Conservation (phyloP, 2,329 filamentous ascomycete genomes). For the Botrytis pseudocinerea region DNA sequence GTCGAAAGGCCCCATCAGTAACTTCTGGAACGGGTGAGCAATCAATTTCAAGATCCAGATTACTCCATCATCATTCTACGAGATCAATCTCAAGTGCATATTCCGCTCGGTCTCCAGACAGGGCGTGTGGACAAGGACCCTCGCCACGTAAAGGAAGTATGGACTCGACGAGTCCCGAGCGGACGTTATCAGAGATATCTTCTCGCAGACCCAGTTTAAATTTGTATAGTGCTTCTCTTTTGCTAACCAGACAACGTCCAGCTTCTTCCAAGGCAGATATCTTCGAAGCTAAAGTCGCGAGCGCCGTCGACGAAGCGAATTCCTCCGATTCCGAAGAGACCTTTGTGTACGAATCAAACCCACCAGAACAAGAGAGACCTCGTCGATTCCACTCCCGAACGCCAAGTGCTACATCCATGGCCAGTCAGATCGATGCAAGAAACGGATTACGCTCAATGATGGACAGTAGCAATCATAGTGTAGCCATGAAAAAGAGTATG, state of each 20-base stretch:
- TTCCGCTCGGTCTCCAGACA: slow-evolving; percentile 29
- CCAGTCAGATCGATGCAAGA: slow-evolving; percentile 64
- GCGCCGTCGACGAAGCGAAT: slow-evolving; percentile 91
- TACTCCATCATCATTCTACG: slow-evolving; percentile 45
- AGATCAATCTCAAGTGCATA: slow-evolving; percentile 30
- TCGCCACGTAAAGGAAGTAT: slow-evolving; percentile 32
- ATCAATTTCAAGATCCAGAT: slow-evolving; percentile 39
- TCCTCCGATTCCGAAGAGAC: slow-evolving; percentile 98
- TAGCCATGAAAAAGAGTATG: slow-evolving; percentile 56
- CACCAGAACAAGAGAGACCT: slow-evolving; percentile 64
- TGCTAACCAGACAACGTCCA: slow-evolving; percentile 52
- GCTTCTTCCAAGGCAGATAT: slow-evolving; percentile 96
- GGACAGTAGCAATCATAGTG: background rate
- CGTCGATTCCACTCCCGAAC: slow-evolving; percentile 86
- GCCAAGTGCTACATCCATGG: slow-evolving; percentile 86
- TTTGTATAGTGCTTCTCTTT: slow-evolving; percentile 44
- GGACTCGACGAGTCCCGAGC: slow-evolving; percentile 34
- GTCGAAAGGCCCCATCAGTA: slow-evolving; percentile 72
- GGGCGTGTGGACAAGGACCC: slow-evolving; percentile 37
- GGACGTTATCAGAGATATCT: slow-evolving; percentile 35
- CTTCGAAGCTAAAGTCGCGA: slow-evolving; percentile 95
- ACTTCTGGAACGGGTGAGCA: slow-evolving; percentile 72
- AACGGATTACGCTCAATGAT: slow-evolving; percentile 52
- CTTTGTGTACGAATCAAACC: slow-evolving; percentile 98
- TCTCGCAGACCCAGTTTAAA: slow-evolving; percentile 45